Evolutionary conservation across 148 eudicot species (phyloP), one percentile per base, ranked within the genome.

Genomic region (Rhododendron molle): DNA sequence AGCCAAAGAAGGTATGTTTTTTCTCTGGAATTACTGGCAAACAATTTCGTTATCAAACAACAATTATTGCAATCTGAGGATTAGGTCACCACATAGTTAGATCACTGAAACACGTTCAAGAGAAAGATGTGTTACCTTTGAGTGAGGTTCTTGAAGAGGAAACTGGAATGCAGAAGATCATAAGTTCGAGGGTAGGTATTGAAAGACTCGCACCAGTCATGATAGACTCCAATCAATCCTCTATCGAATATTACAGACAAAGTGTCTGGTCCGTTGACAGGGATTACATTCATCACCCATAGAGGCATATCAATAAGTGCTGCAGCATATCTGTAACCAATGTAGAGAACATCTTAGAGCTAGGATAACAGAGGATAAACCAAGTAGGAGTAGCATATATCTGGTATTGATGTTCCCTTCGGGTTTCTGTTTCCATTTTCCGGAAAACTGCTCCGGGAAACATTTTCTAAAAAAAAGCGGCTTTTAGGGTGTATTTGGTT

Each of bases 151-250:
- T 86, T 84, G 85, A 97, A 97, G 83, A 97, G 95, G 92, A 90
- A 97, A 82, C 91, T 88, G 47, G 98, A 89, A 83, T 97, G 99
- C 77, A 97, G 91, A 73, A 95, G 93, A 93, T 97, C 99, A 62
- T 92, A 97, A 28, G 92, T 88, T 85, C 99, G 91, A 28, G 99
- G 99, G 87, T 97, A 97, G 72, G 98, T 97, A 85, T 90, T 97
- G 74, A 97, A 91, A n/a, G 98, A 92, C 89, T 97, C 99, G 23
- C 99, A 97, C 98, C 98, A 95, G 83, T 97, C 98, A 81, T 97
- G 99, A 87, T 97, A 97, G 10, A 93, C 85, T 46, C 99, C 99
- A 20, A 97, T 94, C 83, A 97, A 87, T 83, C 99, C 99, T 87
- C 99, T 92, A 78, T 94, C 99, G 46, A 91, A 97, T 46, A 97